Base-by-base conservation (phyloP, 805 yeast species). In the Hanseniaspora guilliermondii region DNA sequence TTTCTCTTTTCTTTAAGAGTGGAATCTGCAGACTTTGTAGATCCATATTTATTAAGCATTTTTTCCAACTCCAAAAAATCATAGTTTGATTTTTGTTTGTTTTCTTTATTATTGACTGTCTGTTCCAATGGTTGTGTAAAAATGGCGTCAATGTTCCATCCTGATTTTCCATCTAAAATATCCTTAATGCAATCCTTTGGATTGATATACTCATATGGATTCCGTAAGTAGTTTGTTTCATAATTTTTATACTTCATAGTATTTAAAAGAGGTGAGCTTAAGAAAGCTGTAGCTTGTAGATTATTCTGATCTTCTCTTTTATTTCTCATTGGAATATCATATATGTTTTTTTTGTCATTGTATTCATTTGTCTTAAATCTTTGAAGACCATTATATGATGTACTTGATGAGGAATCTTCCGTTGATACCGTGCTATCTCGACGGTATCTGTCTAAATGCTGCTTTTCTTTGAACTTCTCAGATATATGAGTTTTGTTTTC, bases 161-260 rank as follows among this genome's bases (percentile, higher is more conserved):
- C 93, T 50, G 78, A 76, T 0, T 86, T 85, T 32, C 85, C 84
- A 30, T 76, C 74, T 56, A 86, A 76, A 2, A 89, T 83, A 65
- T 87, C 94, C 33, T 80, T 79, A 11, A 88, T 74, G 58, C 89
- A 78, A 56, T 82, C 85, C 49, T 76, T 75, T 0, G 96, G 91
- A 12, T 81, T 71, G 16, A 24, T 44, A 14, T 52, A 52, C 17
- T 52, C 55, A 44, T 52, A 52, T 6, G 55, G 55, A 21, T 52
- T 52, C 30, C 55, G 32, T 11, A 52, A 22, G 21, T 36, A 52
- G 22, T 52, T 52, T 6, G 36, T 21, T 4, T 27, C 24, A 11
- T 36, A 52, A 21, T 52, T 52, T 21, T 44, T 44, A 8, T 52
- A 40, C 22, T 52, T 52, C 55, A 52, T 36, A 2, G 44, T 36